Percentiles rank a stretch among this genome's conserved stretches.
Conservation (phyloP, 2,329 filamentous ascomycete species). For the Polychaeton citri region DNA sequence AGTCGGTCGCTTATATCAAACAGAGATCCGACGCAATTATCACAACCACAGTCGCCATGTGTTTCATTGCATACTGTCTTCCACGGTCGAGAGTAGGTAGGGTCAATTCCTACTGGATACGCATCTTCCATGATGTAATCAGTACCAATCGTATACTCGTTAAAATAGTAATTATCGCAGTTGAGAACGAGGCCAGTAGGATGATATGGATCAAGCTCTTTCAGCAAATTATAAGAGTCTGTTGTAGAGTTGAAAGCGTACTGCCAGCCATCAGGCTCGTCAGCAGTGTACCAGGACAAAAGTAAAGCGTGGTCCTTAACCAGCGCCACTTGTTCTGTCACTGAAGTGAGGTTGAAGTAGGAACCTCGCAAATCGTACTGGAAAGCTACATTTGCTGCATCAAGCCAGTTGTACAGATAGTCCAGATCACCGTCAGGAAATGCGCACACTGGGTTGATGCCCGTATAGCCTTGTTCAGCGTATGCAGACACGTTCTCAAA, state of each 20-base stretch:
- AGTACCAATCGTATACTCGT: slow-evolving; percentile 38
- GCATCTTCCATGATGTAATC: slow-evolving; percentile 49
- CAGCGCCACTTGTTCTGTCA: slow-evolving; percentile 24
- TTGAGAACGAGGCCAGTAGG: slow-evolving; percentile 47
- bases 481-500: slow-evolving; percentile 26
- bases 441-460: slow-evolving; percentile 31
- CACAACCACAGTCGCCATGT: slow-evolving; percentile 51
- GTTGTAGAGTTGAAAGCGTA: slow-evolving; percentile 38
- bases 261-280: slow-evolving; percentile 44
- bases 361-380: slow-evolving; percentile 35
- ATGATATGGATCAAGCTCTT: slow-evolving; percentile 45
- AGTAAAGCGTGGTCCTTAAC: slow-evolving; percentile 24
- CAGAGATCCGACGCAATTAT: slow-evolving; percentile 42
- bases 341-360: slow-evolving; percentile 25
- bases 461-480: slow-evolving; percentile 33
- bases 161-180: slow-evolving; percentile 49
- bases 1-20: slow-evolving; percentile 38
- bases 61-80: slow-evolving; percentile 44
- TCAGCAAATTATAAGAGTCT: slow-evolving; percentile 32
- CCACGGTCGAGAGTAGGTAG: slow-evolving; percentile 40
- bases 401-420: slow-evolving; percentile 29
- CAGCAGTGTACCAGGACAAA: slow-evolving; percentile 36
- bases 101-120: slow-evolving; percentile 47
- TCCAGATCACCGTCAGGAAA: slow-evolving; percentile 27
- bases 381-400: slow-evolving; percentile 30